These are phyloP conservation scores for Jamesozyma gamospora DNA, from an alignment of 805 yeast genomes.

Conservation along the genomic window DNA sequence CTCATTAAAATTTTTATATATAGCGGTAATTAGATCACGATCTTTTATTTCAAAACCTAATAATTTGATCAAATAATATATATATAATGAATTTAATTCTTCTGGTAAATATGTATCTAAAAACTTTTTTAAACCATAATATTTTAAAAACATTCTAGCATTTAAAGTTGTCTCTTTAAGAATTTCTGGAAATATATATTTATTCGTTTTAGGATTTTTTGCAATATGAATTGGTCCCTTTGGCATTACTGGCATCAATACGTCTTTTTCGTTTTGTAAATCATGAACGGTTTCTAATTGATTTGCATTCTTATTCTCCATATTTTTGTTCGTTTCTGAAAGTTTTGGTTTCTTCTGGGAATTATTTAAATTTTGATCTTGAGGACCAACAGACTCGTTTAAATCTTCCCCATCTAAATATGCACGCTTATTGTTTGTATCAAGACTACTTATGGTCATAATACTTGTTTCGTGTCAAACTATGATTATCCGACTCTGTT, in stretches of 20 bases:
- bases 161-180: slow-evolving; percentile 36
- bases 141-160: slow-evolving; percentile 46
- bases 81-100: slow-evolving; percentile 47
- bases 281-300: background rate
- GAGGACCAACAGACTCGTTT: too few relatives aligned
- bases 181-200: slow-evolving; percentile 30
- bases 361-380: too few relatives aligned
- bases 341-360: background rate
- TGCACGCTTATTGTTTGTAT: too few relatives aligned
- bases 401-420: too few relatives aligned
- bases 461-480: too few relatives aligned
- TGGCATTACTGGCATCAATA: slow-evolving; percentile 13
- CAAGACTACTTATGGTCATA: too few relatives aligned
- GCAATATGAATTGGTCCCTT: slow-evolving; percentile 21
- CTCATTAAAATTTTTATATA: slow-evolving; percentile 16
- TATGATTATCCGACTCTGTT: too few relatives aligned
- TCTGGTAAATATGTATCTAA: slow-evolving; percentile 52
- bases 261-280: slow-evolving; percentile 5
- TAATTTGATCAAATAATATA: slow-evolving; percentile 45
- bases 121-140: slow-evolving; percentile 50
- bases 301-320: too few relatives aligned
- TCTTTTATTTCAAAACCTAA: slow-evolving; percentile 48
- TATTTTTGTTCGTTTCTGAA: background rate
- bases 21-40: slow-evolving; percentile 27
- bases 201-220: slow-evolving; percentile 18